Evolutionary conservation across 2,329 filamentous ascomycete genomes (phyloP), one percentile per base, ranked within the genome.

Genomic region (Penicillium nordicum): DNA sequence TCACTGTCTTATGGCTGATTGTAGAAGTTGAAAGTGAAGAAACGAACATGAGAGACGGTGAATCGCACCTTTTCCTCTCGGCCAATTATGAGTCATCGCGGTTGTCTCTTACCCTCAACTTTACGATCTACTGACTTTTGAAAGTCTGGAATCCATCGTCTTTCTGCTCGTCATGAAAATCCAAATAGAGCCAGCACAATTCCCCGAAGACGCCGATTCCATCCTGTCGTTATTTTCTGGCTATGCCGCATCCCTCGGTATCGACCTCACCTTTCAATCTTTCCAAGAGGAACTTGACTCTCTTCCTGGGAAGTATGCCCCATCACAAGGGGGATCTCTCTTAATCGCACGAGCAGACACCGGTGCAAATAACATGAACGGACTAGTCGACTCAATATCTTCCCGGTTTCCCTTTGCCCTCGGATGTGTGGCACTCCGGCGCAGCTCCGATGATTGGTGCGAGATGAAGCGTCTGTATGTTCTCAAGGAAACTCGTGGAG

Each of bases 391-490:
- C 42, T 41, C 36, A 41, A 53, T 36, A 29, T 11, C 14, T 14
- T 11, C 32, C n/a, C 36, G 50, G n/a, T 25, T 36, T 29, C 43
- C 44, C 9, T 23, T 41, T 14, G 61, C 66, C 1, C 55, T 84
- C 1, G 82, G 82, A 5, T 84, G 80, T 62, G 76, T 84, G 10
- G 80, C 77, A 14, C 64, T 84, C 1, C 76, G 82, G 14, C 68
- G 73, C 3, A 73, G 42, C 40, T 47, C 43, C 10, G 53, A 57
- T 14, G 48, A 45, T 21, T 67, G 58, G 61, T 80, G 78, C 62
- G 84, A 86, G 66, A 80, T 86, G 72, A 86, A 86, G 66, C 75
- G 83, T 1, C 72, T 86, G 0, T 86, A 83, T 61, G 76, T 83
- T 9, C 57, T 70, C 2, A 79, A 80, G 0, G 64, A 71, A 40